Conservation (phyloP, 257 asterid species). For the Forsythia suspensa region DNA sequence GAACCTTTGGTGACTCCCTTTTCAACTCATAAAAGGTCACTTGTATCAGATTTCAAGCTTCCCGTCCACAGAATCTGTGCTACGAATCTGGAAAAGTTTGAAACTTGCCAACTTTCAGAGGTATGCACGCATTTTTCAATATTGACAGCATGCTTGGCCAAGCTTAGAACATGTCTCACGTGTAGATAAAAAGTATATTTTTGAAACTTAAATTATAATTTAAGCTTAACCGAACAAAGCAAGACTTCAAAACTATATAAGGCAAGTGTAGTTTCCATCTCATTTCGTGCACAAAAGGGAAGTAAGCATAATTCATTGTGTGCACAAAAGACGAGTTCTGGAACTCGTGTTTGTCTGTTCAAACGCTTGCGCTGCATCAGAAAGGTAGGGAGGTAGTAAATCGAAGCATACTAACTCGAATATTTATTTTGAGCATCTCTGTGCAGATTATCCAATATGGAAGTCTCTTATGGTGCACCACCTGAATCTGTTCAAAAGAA, state of each 20-base stretch:
- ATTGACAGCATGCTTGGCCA: background rate
- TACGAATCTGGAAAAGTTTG: background rate
- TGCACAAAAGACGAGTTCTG: background rate
- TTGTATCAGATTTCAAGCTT: background rate
- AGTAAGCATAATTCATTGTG: background rate
- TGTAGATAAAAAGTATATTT: too few species aligned
- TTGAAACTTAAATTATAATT: too few species aligned
- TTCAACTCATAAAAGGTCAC: constrained; percentile 21
- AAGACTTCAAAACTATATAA: constrained; percentile 15
- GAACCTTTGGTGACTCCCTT: constrained; percentile 6
- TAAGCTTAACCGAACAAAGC: too few species aligned
- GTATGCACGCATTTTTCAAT: constrained; percentile 12
- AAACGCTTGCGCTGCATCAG: background rate
- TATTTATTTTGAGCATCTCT: background rate
- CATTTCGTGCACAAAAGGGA: background rate
- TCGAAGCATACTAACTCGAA: background rate
- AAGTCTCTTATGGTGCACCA: constrained; percentile 18
- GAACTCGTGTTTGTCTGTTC: background rate
- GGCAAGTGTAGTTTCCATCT: constrained; percentile 8
- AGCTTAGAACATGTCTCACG: too few species aligned
- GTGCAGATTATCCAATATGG: constrained; percentile 31
- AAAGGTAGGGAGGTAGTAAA: background rate
- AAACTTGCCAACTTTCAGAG: background rate
- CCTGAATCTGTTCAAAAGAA: constrained; percentile 26
- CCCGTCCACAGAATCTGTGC: background rate